Conservation (phyloP, 768 basidiomycete species). For the Chlorophyllum brunneum region DNA sequence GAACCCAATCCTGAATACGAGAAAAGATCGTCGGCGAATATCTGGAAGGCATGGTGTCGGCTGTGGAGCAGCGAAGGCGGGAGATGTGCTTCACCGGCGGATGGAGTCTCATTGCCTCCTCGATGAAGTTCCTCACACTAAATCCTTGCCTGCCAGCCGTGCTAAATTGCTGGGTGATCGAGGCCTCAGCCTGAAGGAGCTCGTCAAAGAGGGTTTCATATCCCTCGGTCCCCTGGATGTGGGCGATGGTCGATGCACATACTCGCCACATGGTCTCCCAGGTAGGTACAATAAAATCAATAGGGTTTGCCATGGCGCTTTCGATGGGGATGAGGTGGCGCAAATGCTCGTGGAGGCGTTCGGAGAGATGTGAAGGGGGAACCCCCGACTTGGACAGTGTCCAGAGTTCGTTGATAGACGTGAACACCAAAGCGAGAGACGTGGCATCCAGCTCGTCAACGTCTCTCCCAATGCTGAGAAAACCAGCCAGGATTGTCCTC, state of each 20-base stretch:
- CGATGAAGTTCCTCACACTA: constrained; percentile 33
- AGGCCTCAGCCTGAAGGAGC: constrained; percentile 35
- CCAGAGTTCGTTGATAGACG: constrained; percentile 45
- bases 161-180: constrained; percentile 27
- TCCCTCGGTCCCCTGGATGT: constrained; percentile 25
- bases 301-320: constrained; percentile 30
- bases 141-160: constrained; percentile 15
- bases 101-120: constrained; percentile 44
- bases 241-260: constrained; percentile 40
- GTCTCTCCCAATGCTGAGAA: constrained; percentile 32
- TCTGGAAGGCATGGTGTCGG: constrained; percentile 8
- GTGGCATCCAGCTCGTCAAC: constrained; percentile 23
- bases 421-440: constrained; percentile 34
- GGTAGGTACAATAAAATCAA: constrained; percentile 52
- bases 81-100: constrained; percentile 49
- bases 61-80: too few relatives aligned
- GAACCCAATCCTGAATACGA: background rate
- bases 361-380: constrained; percentile 26
- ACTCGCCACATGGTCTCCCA: constrained; percentile 67
- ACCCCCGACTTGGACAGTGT: constrained; percentile 33
- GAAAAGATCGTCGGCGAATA: background rate
- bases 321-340: constrained; percentile 37
- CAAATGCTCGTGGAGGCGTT: constrained; percentile 32
- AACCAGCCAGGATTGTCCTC: constrained; percentile 35
- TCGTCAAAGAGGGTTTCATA: constrained; percentile 16